Conservation (phyloP, 2,329 filamentous ascomycete genomes). For the Neofusicoccum umdonicola region DNA sequence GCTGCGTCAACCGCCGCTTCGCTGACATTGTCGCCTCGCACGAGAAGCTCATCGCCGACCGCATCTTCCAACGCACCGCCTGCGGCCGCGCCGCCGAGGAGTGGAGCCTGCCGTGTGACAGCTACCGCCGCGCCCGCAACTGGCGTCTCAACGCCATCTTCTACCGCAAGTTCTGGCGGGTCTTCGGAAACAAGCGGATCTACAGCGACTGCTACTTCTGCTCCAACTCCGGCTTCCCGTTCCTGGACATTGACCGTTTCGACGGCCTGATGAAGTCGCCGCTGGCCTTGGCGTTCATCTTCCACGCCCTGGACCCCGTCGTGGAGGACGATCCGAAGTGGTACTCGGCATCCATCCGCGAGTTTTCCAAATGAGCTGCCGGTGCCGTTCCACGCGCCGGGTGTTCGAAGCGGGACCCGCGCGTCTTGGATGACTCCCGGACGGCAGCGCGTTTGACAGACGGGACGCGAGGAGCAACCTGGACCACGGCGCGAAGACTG, state of each 20-base stretch:
- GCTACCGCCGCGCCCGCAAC: slow-evolving; percentile 13
- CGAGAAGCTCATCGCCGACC: slow-evolving; percentile 16
- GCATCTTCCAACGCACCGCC: background rate
- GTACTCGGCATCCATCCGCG: slow-evolving; percentile 8
- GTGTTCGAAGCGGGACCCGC: no score
- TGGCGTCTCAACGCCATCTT: slow-evolving; percentile 17
- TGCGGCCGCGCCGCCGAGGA: slow-evolving; percentile 11
- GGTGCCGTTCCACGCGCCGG: no score
- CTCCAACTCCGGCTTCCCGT: slow-evolving; percentile 14
- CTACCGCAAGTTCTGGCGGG: slow-evolving; percentile 18
- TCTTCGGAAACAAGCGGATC: slow-evolving; percentile 13
- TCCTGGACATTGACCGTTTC: slow-evolving; percentile 16
- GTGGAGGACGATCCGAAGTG: slow-evolving; percentile 15
- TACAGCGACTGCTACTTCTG: slow-evolving; percentile 17
- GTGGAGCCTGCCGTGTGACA: slow-evolving; percentile 5
- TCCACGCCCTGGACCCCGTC: slow-evolving; percentile 6
- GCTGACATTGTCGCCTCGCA: slow-evolving; percentile 3
- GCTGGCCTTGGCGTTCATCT: slow-evolving; percentile 15
- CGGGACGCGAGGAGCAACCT: no score
- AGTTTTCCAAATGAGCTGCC: background rate
- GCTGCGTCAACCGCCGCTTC: slow-evolving; percentile 15
- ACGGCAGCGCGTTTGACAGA: no score
- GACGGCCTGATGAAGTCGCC: slow-evolving; percentile 12
- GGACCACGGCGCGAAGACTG: no score
- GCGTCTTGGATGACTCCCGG: no score